phyloP scores from a whole-genome alignment of 2,329 filamentous ascomycete genomes.

The Cytospora piceicola region DNA sequence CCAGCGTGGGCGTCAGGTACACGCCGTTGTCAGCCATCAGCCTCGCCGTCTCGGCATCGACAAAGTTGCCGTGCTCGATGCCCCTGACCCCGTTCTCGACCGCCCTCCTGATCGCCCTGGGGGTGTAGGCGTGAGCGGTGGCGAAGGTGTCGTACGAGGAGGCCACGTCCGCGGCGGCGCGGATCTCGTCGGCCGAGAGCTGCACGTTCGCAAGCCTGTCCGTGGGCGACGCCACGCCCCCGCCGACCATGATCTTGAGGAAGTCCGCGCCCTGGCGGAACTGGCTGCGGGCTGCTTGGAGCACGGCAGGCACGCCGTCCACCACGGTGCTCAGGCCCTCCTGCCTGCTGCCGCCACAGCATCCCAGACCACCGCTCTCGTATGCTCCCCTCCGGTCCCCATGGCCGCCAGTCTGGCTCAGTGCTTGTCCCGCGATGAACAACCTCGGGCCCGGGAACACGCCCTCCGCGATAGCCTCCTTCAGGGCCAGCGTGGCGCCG shows the following conservation, averaged over 20 bases:
- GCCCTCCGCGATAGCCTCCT: slow-evolving; percentile 60
- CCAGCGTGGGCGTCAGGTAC: slow-evolving; percentile 54
- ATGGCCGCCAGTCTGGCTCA: slow-evolving; percentile 63
- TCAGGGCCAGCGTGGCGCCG: slow-evolving; percentile 58
- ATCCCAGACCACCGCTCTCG: slow-evolving; percentile 40
- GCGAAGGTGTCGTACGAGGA: slow-evolving; percentile 50
- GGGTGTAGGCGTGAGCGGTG: slow-evolving; percentile 56
- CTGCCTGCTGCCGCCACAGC: slow-evolving; percentile 46
- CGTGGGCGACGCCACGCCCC: slow-evolving; percentile 60
- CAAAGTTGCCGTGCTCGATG: slow-evolving; percentile 47
- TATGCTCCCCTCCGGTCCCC: slow-evolving; percentile 54
- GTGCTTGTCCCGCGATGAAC: slow-evolving; percentile 57
- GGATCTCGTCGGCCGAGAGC: slow-evolving; percentile 58
- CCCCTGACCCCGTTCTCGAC: slow-evolving; percentile 53
- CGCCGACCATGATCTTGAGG: slow-evolving; percentile 64
- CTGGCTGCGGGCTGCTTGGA: slow-evolving; percentile 56
- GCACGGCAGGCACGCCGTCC: slow-evolving; percentile 59
- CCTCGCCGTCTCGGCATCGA: slow-evolving; percentile 43
- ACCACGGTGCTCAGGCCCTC: slow-evolving; percentile 47
- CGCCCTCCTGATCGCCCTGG: slow-evolving; percentile 51
- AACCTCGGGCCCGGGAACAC: slow-evolving; percentile 59
- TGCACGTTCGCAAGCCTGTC: slow-evolving; percentile 57
- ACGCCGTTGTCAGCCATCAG: slow-evolving; percentile 50
- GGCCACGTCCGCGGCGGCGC: slow-evolving; percentile 51
- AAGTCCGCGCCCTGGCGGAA: slow-evolving; percentile 61